Evolutionary conservation across 1,284 basidiomycete genomes (phyloP).

Genomic region (Taiwanofungus camphoratus): DNA sequence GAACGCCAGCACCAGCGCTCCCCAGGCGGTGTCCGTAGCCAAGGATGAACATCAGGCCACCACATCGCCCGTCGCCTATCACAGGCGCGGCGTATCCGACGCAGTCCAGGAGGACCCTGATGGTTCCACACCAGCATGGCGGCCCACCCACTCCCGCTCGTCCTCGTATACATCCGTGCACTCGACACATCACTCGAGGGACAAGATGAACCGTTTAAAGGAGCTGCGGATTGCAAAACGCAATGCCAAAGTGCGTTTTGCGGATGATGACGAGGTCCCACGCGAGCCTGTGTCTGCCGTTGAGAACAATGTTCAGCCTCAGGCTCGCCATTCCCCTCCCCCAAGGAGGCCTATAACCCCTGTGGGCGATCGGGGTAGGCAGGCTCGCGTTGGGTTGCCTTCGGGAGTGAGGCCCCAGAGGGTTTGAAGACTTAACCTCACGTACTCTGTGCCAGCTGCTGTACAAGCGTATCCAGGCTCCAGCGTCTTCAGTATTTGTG

Average conservation of each 20-base stretch:
- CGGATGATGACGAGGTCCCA: slow-evolving; percentile 4
- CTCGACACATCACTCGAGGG: slow-evolving; percentile 25
- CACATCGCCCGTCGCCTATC: slow-evolving; percentile 9
- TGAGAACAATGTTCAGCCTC: background rate
- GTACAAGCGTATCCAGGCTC: too few relatives aligned
- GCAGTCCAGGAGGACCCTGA: slow-evolving; percentile 3
- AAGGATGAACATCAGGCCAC: background rate
- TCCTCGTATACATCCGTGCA: slow-evolving; percentile 6
- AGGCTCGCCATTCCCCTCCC: background rate
- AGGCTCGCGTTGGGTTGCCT: slow-evolving; percentile 6
- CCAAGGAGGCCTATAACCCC: background rate
- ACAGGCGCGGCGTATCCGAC: slow-evolving; percentile 11
- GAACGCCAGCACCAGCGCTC: background rate
- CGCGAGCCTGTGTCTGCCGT: background rate
- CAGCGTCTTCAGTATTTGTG: too few relatives aligned
- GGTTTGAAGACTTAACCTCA: background rate
- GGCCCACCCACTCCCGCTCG: background rate
- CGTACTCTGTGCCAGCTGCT: background rate
- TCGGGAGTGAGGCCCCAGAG: slow-evolving; percentile 6
- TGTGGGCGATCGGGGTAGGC: background rate
- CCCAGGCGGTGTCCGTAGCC: background rate
- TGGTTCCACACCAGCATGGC: slow-evolving; percentile 7
- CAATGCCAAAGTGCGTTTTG: slow-evolving; percentile 24
- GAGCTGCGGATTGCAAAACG: slow-evolving; percentile 52
- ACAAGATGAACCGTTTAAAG: slow-evolving; percentile 43